Conservation (phyloP, 352 stramenopile genomes). For the Phytophthora aleatoria region DNA sequence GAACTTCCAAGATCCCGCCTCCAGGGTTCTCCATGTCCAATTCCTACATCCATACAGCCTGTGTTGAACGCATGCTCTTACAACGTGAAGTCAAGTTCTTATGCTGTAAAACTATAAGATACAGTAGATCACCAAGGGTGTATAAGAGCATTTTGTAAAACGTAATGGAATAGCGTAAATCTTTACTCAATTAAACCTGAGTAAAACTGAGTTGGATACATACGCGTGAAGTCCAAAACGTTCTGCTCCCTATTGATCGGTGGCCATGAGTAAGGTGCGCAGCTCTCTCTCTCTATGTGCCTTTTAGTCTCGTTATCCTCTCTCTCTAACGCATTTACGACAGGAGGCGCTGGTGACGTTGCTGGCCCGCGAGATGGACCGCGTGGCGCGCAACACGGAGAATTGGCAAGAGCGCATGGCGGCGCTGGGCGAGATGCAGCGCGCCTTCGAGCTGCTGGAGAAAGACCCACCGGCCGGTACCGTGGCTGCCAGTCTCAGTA, state of each 20-base stretch:
- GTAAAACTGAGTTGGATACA: neutral
- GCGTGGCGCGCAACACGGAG: constrained; percentile 72
- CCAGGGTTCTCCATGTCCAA: too few relatives aligned
- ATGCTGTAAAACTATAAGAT: too few relatives aligned
- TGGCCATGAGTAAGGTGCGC: constrained; percentile 15
- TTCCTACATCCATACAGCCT: too few relatives aligned
- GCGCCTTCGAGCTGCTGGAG: constrained; percentile 68
- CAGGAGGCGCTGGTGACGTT: constrained; percentile 42
- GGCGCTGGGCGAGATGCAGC: constrained; percentile 69
- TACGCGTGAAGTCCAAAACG: neutral
- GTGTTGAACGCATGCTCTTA: too few relatives aligned
- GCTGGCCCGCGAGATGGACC: constrained; percentile 75
- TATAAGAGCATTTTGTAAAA: too few relatives aligned
- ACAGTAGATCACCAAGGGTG: too few relatives aligned
- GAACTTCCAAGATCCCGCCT: too few relatives aligned
- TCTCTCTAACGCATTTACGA: constrained; percentile 7
- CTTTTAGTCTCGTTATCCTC: neutral
- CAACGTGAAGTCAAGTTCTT: too few relatives aligned
- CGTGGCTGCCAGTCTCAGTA: constrained; percentile 41
- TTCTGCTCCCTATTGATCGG: neutral
- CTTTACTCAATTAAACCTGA: neutral
- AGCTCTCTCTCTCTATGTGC: neutral
- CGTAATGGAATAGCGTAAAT: too few relatives aligned
- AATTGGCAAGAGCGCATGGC: constrained; percentile 84
- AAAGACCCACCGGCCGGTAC: constrained; percentile 29